Conservation (phyloP, 176 grass and related monocot species). For the Cenchrus americanus region DNA sequence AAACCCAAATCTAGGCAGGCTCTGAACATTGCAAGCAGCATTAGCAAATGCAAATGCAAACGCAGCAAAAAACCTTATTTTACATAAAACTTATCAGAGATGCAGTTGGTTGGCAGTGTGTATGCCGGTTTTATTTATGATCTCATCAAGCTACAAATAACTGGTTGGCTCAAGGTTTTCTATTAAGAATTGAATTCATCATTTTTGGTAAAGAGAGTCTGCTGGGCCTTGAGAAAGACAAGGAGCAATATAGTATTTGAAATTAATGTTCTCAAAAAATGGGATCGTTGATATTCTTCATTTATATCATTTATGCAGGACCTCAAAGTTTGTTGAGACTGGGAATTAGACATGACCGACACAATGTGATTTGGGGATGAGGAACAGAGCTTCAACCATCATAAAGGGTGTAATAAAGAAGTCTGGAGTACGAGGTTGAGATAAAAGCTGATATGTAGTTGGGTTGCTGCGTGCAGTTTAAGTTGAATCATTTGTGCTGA, state of each 20-base stretch:
- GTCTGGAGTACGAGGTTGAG: neutral
- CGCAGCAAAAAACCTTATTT: neutral
- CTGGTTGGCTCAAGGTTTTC: neutral
- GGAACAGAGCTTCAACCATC: neutral
- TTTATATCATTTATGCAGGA: neutral
- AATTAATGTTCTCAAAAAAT: neutral
- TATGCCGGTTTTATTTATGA: neutral
- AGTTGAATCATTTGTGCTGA: constrained; percentile 16
- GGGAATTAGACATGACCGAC: neutral
- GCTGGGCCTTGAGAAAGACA: neutral
- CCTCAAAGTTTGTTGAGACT: neutral
- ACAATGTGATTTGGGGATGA: neutral
- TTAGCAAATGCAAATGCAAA: too few relatives aligned
- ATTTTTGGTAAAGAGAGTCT: neutral
- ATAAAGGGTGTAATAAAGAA: neutral
- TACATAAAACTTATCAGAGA: neutral
- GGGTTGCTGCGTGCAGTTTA: neutral
- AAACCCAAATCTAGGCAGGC: neutral
- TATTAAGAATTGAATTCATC: neutral
- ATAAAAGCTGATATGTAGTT: neutral
- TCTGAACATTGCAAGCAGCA: neutral
- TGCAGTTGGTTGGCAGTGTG: neutral
- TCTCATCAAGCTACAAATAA: constrained; percentile 4
- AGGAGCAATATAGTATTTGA: neutral
- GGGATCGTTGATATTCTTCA: neutral